A percentile compares a stretch with the other conserved stretches of the same genome.
Conservation (phyloP, 192 early-diverging fungal genomes). For the Linnemannia hyalina region DNA sequence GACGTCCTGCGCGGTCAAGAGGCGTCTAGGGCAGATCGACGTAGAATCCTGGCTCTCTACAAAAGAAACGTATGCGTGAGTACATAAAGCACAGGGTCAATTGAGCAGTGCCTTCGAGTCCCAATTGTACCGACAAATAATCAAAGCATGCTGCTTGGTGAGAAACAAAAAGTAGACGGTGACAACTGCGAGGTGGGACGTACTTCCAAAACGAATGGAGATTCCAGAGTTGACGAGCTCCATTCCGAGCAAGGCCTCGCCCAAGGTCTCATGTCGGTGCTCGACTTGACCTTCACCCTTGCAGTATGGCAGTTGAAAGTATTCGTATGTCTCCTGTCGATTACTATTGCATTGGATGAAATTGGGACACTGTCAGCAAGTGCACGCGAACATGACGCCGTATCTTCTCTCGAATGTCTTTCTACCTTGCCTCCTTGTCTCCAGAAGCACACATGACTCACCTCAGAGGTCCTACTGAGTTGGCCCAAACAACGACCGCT, state of each 20-base stretch:
- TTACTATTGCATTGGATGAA: constrained; percentile 54
- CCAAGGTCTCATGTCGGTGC: constrained; percentile 85
- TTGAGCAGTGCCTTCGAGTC: background rate
- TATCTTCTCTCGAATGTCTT: background rate
- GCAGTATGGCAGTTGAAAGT: constrained; percentile 81
- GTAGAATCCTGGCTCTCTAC: constrained; percentile 50
- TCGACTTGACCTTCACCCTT: constrained; percentile 67
- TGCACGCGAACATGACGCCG: background rate
- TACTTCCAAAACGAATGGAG: constrained; percentile 74
- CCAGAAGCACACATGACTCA: background rate
- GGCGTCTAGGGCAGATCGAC: constrained; percentile 63
- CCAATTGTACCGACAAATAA: background rate
- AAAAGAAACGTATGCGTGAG: background rate
- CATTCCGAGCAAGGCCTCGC: constrained; percentile 83
- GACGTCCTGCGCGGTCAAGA: constrained; percentile 61
- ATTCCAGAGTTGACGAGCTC: constrained; percentile 80
- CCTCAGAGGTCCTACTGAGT: constrained; percentile 71
- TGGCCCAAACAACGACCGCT: constrained; percentile 79
- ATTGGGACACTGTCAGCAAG: background rate
- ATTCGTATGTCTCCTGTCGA: constrained; percentile 83
- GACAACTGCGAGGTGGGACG: constrained; percentile 14
- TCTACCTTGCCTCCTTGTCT: too few relatives aligned
- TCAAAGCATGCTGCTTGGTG: background rate
- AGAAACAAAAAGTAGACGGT: background rate
- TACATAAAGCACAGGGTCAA: background rate